These are phyloP conservation scores for Endothia cerciana DNA, from an alignment of 2,329 filamentous ascomycete genomes.

Conservation along the genomic window DNA sequence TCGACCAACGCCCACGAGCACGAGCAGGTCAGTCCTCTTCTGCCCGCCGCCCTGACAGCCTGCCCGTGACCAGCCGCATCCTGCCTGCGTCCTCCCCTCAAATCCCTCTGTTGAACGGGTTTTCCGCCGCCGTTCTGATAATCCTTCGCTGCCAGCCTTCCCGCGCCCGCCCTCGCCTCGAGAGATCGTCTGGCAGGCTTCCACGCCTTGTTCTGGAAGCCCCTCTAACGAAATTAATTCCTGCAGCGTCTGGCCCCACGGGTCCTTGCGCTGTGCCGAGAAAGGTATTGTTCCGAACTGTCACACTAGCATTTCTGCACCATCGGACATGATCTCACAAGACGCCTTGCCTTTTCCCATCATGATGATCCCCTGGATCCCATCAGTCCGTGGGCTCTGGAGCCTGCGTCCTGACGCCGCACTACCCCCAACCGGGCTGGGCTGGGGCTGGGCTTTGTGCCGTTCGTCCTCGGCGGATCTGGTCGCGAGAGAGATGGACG, in stretches of 20 bases:
- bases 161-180: slow-evolving; percentile 6
- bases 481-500: not conserved
- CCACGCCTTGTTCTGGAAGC: slow-evolving; percentile 28
- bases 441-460: not conserved
- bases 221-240: slow-evolving; percentile 15
- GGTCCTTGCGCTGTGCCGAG: slow-evolving; percentile 24
- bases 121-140: slow-evolving; percentile 14
- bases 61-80: not conserved
- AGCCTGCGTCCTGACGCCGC: not conserved
- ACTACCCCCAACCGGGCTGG: not conserved
- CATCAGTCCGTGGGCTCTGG: not conserved
- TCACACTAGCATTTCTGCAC: slow-evolving; percentile 19
- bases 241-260: slow-evolving; percentile 24
- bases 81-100: not conserved
- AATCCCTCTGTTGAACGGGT: slow-evolving; percentile 13
- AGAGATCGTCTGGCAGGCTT: slow-evolving; percentile 20
- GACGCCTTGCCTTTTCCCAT: slow-evolving; percentile 14
- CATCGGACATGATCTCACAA: slow-evolving; percentile 9
- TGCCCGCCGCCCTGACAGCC: slow-evolving; percentile 1
- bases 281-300: slow-evolving; percentile 26
- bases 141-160: slow-evolving; percentile 15
- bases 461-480: not conserved
- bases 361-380: not conserved
- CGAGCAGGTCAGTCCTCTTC: slow-evolving; percentile 10
- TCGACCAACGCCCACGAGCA: not conserved